phyloP scores from a whole-genome alignment of 2,329 filamentous ascomycete genomes.

The Zarea fungicola region DNA sequence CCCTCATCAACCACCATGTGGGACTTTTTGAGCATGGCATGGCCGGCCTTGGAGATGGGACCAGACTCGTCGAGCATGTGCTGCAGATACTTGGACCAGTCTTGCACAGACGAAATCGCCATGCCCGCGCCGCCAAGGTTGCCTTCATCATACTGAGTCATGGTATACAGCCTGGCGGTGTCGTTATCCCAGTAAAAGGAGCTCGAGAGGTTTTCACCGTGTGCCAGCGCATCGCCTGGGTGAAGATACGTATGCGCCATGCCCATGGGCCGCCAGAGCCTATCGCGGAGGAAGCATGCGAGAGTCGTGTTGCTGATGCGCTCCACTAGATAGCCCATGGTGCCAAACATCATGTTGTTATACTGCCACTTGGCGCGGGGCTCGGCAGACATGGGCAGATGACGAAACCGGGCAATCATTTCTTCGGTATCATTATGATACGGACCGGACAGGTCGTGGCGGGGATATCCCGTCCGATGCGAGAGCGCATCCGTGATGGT shows the following conservation, averaged over 20 bases:
- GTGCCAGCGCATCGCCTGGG: slow-evolving; percentile 17
- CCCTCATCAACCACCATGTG: slow-evolving; percentile 15
- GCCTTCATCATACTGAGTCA: slow-evolving; percentile 23
- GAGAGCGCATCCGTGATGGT: slow-evolving; percentile 47
- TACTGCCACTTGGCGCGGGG: slow-evolving; percentile 40
- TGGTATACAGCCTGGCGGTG: slow-evolving; percentile 20
- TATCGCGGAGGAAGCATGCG: slow-evolving; percentile 31
- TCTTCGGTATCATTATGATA: slow-evolving; percentile 25
- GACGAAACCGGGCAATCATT: slow-evolving; percentile 33
- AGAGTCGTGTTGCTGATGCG: slow-evolving; percentile 29
- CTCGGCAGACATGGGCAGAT: slow-evolving; percentile 38
- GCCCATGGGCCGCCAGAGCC: slow-evolving; percentile 37
- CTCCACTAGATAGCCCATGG: slow-evolving; percentile 37
- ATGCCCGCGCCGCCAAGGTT: slow-evolving; percentile 37
- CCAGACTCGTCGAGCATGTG: slow-evolving; percentile 26
- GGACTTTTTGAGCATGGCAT: slow-evolving; percentile 21
- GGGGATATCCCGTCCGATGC: slow-evolving; percentile 44
- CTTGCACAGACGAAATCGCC: slow-evolving; percentile 34
- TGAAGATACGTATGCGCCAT: slow-evolving; percentile 37
- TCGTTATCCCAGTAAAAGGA: slow-evolving; percentile 34
- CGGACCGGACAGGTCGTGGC: slow-evolving; percentile 29
- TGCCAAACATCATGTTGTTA: slow-evolving; percentile 44
- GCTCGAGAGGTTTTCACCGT: slow-evolving; percentile 26
- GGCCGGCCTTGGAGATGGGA: slow-evolving; percentile 23
- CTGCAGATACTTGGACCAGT: slow-evolving; percentile 32